Evolutionary conservation across 768 basidiomycete genomes (phyloP).

Genomic region (Tulasnella sp.): DNA sequence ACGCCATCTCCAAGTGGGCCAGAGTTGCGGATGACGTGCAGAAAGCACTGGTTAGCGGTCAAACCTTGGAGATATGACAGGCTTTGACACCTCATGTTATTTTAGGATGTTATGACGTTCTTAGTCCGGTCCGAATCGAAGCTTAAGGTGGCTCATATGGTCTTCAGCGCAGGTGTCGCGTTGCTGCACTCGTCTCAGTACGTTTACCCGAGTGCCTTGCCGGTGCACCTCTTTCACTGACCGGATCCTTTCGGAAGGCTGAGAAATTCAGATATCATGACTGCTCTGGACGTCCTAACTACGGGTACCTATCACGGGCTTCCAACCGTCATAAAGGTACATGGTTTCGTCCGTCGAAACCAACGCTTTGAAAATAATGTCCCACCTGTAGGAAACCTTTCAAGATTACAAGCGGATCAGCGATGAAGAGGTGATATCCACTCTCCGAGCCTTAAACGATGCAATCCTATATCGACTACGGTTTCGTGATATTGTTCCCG

Average conservation of each 20-base stretch:
- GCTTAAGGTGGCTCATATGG: not conserved
- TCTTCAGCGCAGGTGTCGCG: not conserved
- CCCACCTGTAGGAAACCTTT: slow-evolving; percentile 10
- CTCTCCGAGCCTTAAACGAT: slow-evolving; percentile 64
- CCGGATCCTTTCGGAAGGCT: slow-evolving; percentile 41
- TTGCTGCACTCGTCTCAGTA: slow-evolving; percentile 3
- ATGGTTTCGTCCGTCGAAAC: not conserved
- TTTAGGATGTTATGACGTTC: slow-evolving; percentile 11
- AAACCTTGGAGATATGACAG: not conserved
- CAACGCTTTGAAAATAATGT: not conserved
- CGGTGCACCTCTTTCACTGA: not conserved
- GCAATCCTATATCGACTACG: slow-evolving; percentile 71
- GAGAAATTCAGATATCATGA: slow-evolving; percentile 88
- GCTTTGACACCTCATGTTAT: not conserved
- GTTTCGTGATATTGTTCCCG: slow-evolving; percentile 69
- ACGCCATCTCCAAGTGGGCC: slow-evolving; percentile 81
- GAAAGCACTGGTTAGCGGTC: slow-evolving; percentile 59
- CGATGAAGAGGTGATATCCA: slow-evolving; percentile 56
- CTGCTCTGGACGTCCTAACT: slow-evolving; percentile 81
- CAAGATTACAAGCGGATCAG: slow-evolving; percentile 44
- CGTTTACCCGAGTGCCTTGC: not conserved
- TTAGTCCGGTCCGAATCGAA: not conserved
- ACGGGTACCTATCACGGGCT: slow-evolving; percentile 79
- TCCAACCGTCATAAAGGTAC: slow-evolving; percentile 71
- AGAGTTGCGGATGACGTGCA: slow-evolving; percentile 76